These are phyloP conservation scores for Penicillium occitanis DNA, from an alignment of 2,329 filamentous ascomycete genomes.

Conservation along the genomic window DNA sequence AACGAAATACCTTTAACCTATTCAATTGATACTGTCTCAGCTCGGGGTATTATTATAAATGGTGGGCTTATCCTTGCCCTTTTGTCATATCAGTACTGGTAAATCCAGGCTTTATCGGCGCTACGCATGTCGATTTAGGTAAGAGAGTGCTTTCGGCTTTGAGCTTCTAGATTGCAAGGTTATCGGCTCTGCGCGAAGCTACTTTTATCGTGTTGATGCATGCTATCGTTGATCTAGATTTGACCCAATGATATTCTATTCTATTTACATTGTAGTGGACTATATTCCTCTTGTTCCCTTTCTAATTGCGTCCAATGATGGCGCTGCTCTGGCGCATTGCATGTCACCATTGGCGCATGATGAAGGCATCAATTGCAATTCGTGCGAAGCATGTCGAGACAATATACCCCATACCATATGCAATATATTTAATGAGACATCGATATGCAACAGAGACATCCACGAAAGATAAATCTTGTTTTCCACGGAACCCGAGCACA, in stretches of 20 bases:
- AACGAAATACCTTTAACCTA: background rate
- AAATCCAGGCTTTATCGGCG: background rate
- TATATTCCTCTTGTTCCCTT: background rate
- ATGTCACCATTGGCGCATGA: background rate
- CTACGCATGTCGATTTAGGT: background rate
- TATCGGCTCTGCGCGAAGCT: background rate
- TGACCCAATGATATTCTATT: background rate
- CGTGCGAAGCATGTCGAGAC: background rate
- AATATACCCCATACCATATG: background rate
- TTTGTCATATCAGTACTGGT: background rate
- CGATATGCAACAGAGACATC: background rate
- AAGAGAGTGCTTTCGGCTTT: background rate
- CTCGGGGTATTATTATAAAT: background rate
- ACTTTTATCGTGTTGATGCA: background rate
- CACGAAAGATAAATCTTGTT: background rate
- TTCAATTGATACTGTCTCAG: background rate
- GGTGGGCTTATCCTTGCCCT: background rate
- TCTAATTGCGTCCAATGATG: background rate
- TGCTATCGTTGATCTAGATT: background rate
- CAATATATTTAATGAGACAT: too few species aligned
- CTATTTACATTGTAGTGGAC: background rate
- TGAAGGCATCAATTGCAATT: background rate
- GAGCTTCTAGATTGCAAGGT: background rate
- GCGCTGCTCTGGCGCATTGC: background rate
- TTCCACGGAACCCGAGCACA: background rate